Evolutionary conservation across 176 grass and related monocot genomes (phyloP).

Genomic region (Carex littledalei): DNA sequence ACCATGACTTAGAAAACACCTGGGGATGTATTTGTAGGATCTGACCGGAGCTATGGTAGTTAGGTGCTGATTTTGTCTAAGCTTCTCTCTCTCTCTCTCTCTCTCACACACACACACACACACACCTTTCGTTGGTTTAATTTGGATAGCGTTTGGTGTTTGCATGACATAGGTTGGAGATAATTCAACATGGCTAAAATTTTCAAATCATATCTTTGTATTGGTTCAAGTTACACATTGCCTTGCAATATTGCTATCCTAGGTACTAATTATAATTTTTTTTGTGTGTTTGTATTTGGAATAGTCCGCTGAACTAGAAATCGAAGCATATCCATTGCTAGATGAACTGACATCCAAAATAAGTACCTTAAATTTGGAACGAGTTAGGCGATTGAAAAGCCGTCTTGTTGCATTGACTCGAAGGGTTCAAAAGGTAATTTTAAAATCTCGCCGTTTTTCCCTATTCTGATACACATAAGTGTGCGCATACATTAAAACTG

Average conservation of each 20-base stretch:
- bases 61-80: not conserved
- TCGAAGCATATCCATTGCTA: conserved; percentile 82
- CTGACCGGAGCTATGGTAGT: not conserved
- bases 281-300: conserved; percentile 12
- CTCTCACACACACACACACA: too few relatives aligned
- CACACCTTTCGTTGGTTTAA: not conserved
- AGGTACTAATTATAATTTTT: not conserved
- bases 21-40: not conserved
- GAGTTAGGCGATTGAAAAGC: conserved; percentile 72
- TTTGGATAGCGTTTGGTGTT: not conserved
- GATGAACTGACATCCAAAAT: conserved; percentile 80
- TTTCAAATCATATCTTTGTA: not conserved
- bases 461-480: not conserved
- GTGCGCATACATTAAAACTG: not conserved
- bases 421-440: conserved; percentile 90
- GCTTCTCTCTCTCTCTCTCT: not conserved
- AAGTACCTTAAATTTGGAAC: conserved; percentile 84
- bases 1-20: not conserved
- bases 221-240: not conserved
- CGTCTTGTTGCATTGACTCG: conserved; percentile 77
- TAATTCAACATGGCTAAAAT: not conserved
- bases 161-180: not conserved
- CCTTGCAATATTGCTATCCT: not conserved
- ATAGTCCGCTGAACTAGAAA: conserved; percentile 81
- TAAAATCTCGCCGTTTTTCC: not conserved